Percentiles rank a stretch among this genome's conserved stretches.
phyloP scores from a whole-genome alignment of 305 asterid genomes.

The Fraxinus velutina region DNA sequence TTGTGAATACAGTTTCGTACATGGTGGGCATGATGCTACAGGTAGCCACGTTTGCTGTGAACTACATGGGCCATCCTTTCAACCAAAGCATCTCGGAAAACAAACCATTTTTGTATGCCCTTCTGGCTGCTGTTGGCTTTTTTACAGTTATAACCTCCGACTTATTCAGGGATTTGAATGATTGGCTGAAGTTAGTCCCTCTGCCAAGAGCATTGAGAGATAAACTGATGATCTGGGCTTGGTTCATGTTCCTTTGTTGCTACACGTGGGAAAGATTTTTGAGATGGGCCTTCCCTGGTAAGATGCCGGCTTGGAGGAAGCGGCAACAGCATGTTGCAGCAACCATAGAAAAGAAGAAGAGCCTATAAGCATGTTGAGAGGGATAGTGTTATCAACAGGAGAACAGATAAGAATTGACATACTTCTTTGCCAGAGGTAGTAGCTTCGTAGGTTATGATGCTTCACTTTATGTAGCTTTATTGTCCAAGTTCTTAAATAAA shows the following conservation, averaged over 20 bases:
- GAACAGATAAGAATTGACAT: neutral
- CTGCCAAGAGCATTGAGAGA: slow-evolving; percentile 69
- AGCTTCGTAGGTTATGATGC: neutral
- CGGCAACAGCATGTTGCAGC: slow-evolving; percentile 57
- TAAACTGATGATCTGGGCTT: slow-evolving; percentile 75
- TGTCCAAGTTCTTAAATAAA: neutral
- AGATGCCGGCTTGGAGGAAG: slow-evolving; percentile 86
- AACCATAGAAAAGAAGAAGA: slow-evolving; percentile 63
- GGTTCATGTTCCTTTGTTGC: slow-evolving; percentile 53
- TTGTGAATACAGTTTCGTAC: slow-evolving; percentile 90
- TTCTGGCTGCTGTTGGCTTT: slow-evolving; percentile 64
- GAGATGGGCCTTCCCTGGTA: slow-evolving; percentile 94
- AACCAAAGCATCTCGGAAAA: slow-evolving; percentile 85
- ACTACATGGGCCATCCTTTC: slow-evolving; percentile 98
- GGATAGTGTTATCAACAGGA: neutral
- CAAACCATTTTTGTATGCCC: slow-evolving; percentile 63
- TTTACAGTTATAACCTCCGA: slow-evolving; percentile 81
- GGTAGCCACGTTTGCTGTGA: slow-evolving; percentile 94
- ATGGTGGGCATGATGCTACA: slow-evolving; percentile 97
- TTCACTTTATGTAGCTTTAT: neutral
- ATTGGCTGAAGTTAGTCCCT: slow-evolving; percentile 79
- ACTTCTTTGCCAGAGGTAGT: neutral
- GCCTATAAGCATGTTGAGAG: slow-evolving; percentile 19
- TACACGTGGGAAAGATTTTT: slow-evolving; percentile 70
- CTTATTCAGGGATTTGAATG: slow-evolving; percentile 71